Conservation (phyloP, 208 protist genomes). For the Tritrichomonas foetus region DNA sequence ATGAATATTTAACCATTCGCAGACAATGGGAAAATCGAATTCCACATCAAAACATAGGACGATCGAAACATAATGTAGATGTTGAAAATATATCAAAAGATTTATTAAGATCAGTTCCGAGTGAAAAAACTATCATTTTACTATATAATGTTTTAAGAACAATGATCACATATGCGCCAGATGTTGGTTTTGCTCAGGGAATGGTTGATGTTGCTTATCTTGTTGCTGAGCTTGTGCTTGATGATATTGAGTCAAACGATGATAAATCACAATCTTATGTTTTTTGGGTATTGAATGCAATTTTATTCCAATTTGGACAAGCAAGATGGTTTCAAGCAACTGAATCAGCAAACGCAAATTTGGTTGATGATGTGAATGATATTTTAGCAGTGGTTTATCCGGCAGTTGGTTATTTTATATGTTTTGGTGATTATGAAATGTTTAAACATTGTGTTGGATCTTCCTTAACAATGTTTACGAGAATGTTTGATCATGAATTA, state of each 20-base stretch:
- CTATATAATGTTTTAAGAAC: neutral
- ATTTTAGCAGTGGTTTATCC: neutral
- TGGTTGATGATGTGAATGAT: neutral
- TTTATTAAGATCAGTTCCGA: neutral
- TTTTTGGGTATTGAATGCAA: neutral
- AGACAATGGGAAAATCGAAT: conserved; percentile 21
- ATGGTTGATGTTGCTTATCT: neutral
- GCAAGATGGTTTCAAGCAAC: neutral
- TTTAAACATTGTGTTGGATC: neutral
- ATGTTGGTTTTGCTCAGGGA: neutral
- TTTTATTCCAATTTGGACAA: neutral
- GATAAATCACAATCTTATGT: conserved; percentile 3
- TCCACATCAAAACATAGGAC: neutral
- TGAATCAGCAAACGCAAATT: neutral
- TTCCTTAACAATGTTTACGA: neutral
- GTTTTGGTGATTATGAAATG: neutral
- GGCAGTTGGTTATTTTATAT: neutral
- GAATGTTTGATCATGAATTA: neutral
- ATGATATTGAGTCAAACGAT: neutral
- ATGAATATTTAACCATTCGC: neutral
- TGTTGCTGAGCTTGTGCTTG: neutral
- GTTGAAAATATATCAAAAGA: neutral
- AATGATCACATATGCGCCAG: conserved; percentile 14
- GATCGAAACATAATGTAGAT: neutral
- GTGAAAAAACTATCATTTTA: neutral